phyloP scores from a whole-genome alignment of 177 flowering plant genomes.

The Vitis hybrid region DNA sequence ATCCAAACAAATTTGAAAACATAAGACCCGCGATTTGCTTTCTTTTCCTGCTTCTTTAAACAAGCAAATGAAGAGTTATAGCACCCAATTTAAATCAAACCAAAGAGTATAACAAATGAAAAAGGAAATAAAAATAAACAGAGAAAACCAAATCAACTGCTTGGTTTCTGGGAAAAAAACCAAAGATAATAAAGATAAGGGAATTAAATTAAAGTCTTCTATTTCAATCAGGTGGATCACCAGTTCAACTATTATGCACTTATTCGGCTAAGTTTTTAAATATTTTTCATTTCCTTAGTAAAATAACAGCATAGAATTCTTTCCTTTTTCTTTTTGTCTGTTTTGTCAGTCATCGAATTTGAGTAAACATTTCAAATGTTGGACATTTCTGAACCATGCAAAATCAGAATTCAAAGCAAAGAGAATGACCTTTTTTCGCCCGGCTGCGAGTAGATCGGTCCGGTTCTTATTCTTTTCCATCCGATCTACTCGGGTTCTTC shows the following conservation, averaged over 20 bases:
- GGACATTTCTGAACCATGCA: neutral
- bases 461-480: conserved; percentile 86
- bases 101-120: no score
- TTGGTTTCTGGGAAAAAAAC: no score
- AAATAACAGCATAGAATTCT: no score
- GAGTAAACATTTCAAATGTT: neutral
- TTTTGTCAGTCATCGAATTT: neutral
- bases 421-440: conserved; percentile 72
- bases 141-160: neutral
- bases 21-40: neutral
- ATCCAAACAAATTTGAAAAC: neutral
- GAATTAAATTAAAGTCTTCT: no score
- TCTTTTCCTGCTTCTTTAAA: neutral
- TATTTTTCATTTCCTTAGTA: no score
- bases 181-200: no score
- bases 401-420: neutral
- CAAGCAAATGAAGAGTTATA: neutral
- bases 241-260: no score
- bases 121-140: neutral
- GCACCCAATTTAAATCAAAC: neutral
- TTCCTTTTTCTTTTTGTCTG: no score
- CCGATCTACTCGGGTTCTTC: conserved; percentile 32
- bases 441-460: conserved; percentile 83
- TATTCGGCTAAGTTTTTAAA: no score
- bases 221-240: no score